Evolutionary conservation across 352 stramenopile genomes (phyloP), one percentile per base, ranked within the genome.

Genomic region (Phytophthora fragariaefolia): DNA sequence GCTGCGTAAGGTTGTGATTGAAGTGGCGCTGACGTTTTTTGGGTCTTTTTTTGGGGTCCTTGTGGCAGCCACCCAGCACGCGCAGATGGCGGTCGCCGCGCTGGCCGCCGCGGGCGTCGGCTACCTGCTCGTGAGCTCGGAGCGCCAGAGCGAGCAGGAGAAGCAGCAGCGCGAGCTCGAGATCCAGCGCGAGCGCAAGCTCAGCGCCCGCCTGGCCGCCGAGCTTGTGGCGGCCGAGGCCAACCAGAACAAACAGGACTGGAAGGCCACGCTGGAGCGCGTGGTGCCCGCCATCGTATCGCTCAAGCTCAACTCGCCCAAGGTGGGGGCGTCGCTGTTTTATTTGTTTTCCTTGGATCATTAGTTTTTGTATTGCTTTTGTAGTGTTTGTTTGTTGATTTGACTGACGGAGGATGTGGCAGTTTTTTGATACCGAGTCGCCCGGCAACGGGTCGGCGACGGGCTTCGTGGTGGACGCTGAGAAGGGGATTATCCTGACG

Each of bases 401-500:
- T 49, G 40, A 34, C 28, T 42, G 3, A 42, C 28, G 57, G 17
- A 64, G 17, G 62, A 43, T 40, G 13, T 62, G 8, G 56, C 59
- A 96, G 79, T 95, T 93, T 23, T 97, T 98, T 59, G 92, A 98
- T 51, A 95, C 87, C 1, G 91, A 97, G 53, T 89, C 79, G 1
- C 84, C 92, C 12, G 90, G 87, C 27, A 98, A 95, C 45, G 87
- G 86, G 34, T 96, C 88, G 0, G 93, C 93, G 1, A 98, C 92
- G 2, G 93, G 93, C 4, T 98, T 98, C 59, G 91, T 98, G 12
- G 93, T 98, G 17, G 92, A 98, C 58, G 87, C 88, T 1, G 83
- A 96, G 71, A 87, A 82, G 53, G 92, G 93, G 7, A 96, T 98
- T 64, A 97, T 98, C 58, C 62, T 98, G 43, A 98, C 92, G 17